Percentiles rank a stretch among this genome's conserved stretches.
Conservation (phyloP, 2,329 filamentous ascomycete species). For the Ceratocystis cubensis region DNA sequence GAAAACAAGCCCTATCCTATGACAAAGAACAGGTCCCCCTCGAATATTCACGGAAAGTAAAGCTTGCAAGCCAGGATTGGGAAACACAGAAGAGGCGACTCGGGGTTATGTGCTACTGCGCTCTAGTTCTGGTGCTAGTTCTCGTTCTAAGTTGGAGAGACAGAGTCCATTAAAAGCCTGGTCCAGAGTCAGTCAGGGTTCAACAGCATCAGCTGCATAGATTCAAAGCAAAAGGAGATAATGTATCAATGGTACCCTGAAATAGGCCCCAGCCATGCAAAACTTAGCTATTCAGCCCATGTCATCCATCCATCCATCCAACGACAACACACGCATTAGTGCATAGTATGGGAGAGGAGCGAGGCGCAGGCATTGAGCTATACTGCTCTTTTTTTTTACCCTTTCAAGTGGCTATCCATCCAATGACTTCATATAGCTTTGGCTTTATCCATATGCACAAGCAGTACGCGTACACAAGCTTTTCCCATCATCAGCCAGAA, state of each 20-base stretch:
- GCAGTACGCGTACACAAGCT: no score
- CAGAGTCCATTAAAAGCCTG: background rate
- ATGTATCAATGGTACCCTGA: background rate
- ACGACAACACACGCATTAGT: conserved; percentile 1
- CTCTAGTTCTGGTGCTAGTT: no score
- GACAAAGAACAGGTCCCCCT: background rate
- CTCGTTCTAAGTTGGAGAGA: no score
- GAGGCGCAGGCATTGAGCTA: background rate
- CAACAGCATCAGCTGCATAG: background rate
- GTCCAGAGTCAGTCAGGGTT: background rate
- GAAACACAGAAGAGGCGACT: no score
- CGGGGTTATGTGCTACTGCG: no score
- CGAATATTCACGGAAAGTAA: no score
- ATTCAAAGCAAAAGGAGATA: background rate
- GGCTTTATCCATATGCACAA: background rate
- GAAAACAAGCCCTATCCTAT: background rate
- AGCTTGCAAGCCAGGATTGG: no score
- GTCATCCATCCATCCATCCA: background rate
- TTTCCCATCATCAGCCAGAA: no score
- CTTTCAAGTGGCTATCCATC: background rate
- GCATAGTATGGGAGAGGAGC: background rate
- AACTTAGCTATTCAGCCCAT: background rate
- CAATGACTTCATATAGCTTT: background rate
- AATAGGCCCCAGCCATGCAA: conserved; percentile 2
- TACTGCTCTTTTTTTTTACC: background rate